phyloP scores from a whole-genome alignment of 1,139 yeast species.

The Yamadazyma dushanensis region DNA sequence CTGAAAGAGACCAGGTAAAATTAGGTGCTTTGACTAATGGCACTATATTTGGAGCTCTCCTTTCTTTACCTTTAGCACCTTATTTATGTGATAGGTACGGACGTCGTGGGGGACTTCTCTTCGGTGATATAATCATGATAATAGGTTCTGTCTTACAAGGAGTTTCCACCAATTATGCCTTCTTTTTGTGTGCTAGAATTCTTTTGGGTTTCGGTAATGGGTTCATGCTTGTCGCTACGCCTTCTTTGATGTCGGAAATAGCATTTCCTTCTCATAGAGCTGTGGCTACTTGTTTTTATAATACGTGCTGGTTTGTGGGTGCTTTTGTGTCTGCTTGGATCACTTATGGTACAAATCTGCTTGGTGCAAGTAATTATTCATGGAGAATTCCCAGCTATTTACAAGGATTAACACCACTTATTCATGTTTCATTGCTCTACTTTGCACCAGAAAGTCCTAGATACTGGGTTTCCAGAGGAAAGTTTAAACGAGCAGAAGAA shows the following conservation, averaged over 20 bases:
- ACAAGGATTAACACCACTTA: slow-evolving; percentile 39
- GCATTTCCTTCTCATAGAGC: slow-evolving; percentile 52
- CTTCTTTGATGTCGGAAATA: slow-evolving; percentile 41
- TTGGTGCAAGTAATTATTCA: slow-evolving; percentile 26
- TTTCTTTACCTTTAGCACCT: slow-evolving; percentile 23
- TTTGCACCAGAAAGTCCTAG: slow-evolving; percentile 52
- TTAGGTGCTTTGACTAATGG: slow-evolving; percentile 47
- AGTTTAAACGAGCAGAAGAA: slow-evolving; percentile 35
- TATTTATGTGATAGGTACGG: slow-evolving; percentile 32
- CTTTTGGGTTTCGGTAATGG: slow-evolving; percentile 24
- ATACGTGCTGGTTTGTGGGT: slow-evolving; percentile 54
- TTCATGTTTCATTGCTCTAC: slow-evolving; percentile 25
- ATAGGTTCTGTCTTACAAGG: slow-evolving; percentile 47
- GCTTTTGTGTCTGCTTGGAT: slow-evolving; percentile 57
- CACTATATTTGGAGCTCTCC: slow-evolving; percentile 24
- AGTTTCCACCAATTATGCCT: slow-evolving; percentile 16
- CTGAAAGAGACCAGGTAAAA: slow-evolving; percentile 33
- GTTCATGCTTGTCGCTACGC: slow-evolving; percentile 43
- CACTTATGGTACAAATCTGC: slow-evolving; percentile 11
- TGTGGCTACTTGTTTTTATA: slow-evolving; percentile 44
- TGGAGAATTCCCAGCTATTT: slow-evolving; percentile 51
- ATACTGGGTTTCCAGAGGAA: slow-evolving; percentile 39
- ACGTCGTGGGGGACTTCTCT: slow-evolving; percentile 29
- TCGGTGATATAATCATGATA: slow-evolving; percentile 27
- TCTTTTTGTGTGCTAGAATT: slow-evolving; percentile 9